A percentile compares a stretch with the other conserved stretches of the same genome.
Conservation (phyloP, 2,329 filamentous ascomycete genomes). For the Microascus cirrosus region DNA sequence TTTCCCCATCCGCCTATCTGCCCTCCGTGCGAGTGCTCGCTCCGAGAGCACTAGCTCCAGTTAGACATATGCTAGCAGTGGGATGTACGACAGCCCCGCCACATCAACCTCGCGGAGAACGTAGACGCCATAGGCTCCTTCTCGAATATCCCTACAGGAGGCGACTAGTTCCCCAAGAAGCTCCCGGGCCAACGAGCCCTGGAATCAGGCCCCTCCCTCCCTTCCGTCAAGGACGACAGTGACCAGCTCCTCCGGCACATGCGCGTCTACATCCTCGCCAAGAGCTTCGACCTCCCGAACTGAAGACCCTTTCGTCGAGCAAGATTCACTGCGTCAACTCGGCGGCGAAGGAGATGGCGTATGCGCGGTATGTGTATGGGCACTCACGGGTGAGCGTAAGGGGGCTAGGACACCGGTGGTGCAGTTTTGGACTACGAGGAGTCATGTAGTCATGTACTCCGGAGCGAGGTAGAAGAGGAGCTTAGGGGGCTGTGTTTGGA, state of each 20-base stretch:
- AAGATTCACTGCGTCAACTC: slow-evolving; percentile 91
- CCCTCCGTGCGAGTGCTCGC: not conserved
- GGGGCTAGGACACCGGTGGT: slow-evolving; percentile 73
- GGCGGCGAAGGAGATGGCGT: slow-evolving; percentile 80
- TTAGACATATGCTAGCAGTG: too few relatives aligned
- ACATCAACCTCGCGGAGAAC: slow-evolving; percentile 48
- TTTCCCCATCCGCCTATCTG: not conserved
- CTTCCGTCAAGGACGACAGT: slow-evolving; percentile 60
- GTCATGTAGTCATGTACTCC: slow-evolving; percentile 72
- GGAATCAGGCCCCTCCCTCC: slow-evolving; percentile 55
- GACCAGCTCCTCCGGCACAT: slow-evolving; percentile 80
- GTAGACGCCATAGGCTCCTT: slow-evolving; percentile 23
- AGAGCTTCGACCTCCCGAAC: slow-evolving; percentile 59
- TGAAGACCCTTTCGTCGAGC: slow-evolving; percentile 68
- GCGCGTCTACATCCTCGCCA: slow-evolving; percentile 77
- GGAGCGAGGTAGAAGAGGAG: slow-evolving; percentile 75
- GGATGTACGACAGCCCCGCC: slow-evolving; percentile 35
- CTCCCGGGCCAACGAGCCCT: slow-evolving; percentile 52
- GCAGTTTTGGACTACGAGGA: slow-evolving; percentile 79
- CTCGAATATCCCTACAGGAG: slow-evolving; percentile 27
- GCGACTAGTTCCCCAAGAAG: slow-evolving; percentile 60
- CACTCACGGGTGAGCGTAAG: slow-evolving; percentile 59
- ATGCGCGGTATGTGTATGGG: slow-evolving; percentile 82
- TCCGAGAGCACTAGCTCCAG: not conserved
- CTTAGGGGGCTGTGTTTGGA: slow-evolving; percentile 80